These are phyloP conservation scores for Fusarium redolens DNA, from an alignment of 2,329 filamentous ascomycete species.

Conservation along the genomic window DNA sequence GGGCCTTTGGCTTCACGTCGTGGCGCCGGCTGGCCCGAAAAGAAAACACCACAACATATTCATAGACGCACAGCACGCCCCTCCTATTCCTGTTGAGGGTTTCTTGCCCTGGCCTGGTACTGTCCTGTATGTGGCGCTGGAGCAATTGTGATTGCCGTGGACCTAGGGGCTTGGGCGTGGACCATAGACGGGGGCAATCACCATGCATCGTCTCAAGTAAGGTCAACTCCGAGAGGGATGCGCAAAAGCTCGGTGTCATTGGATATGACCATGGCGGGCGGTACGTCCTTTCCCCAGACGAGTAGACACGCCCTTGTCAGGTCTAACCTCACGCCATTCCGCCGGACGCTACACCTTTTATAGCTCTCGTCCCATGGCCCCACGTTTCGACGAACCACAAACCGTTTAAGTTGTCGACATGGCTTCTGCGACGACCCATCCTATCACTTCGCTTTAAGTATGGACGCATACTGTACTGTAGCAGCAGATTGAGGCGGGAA, in stretches of 20 bases:
- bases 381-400: slow-evolving; percentile 42
- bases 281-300: slow-evolving; percentile 40
- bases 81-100: slow-evolving; percentile 14
- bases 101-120: slow-evolving; percentile 18
- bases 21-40: slow-evolving; percentile 34
- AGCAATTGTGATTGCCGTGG: slow-evolving; percentile 37
- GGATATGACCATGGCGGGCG: slow-evolving; percentile 14
- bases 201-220: slow-evolving; percentile 36
- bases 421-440: slow-evolving; percentile 36
- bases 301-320: slow-evolving; percentile 34
- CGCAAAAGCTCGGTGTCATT: slow-evolving; percentile 28
- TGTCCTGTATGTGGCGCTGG: slow-evolving; percentile 3
- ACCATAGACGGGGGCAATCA: slow-evolving; percentile 23
- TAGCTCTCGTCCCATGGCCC: slow-evolving; percentile 43
- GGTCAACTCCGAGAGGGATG: slow-evolving; percentile 29
- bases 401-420: slow-evolving; percentile 22
- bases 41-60: slow-evolving; percentile 12
- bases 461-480: slow-evolving; percentile 9
- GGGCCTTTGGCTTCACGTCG: slow-evolving; percentile 36
- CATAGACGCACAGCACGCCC: slow-evolving; percentile 17
- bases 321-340: slow-evolving; percentile 46
- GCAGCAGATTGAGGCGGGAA: slow-evolving; percentile 28
- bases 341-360: slow-evolving; percentile 45
- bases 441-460: slow-evolving; percentile 33
- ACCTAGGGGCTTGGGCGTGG: slow-evolving; percentile 26